A percentile compares a stretch with the other conserved stretches of the same genome.
Evolutionary conservation across 805 yeast species (phyloP).

Genomic region (Wickerhamomyces bovis): DNA sequence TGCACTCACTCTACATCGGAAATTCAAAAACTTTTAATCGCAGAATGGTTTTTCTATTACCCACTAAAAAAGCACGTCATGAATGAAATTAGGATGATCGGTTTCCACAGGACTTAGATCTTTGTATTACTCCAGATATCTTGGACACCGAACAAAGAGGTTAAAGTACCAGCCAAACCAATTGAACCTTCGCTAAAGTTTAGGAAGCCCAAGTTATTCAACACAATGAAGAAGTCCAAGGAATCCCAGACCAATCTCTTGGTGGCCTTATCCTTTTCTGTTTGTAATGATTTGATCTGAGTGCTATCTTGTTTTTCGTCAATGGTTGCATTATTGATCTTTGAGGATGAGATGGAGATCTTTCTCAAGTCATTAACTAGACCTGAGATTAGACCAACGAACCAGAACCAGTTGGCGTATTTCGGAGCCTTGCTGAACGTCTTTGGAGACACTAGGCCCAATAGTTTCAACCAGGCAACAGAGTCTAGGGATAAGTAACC

Average conservation of each 20-base stretch:
- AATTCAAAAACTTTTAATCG: too few species aligned
- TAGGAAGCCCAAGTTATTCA: constrained; percentile 56
- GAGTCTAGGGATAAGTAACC: constrained; percentile 61
- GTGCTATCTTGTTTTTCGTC: constrained; percentile 33
- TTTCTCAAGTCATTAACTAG: constrained; percentile 53
- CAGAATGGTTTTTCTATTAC: too few species aligned
- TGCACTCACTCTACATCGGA: too few species aligned
- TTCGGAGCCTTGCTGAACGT: constrained; percentile 46
- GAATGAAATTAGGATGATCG: neutral
- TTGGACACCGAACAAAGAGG: constrained; percentile 71
- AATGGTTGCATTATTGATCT: constrained; percentile 13
- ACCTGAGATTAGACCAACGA: constrained; percentile 60
- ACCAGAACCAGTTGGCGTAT: constrained; percentile 71
- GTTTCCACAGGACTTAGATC: constrained; percentile 5
- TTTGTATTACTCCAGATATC: constrained; percentile 58
- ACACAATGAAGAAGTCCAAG: constrained; percentile 70
- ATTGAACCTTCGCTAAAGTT: constrained; percentile 70
- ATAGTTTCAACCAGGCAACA: constrained; percentile 47
- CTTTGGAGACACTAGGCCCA: constrained; percentile 47
- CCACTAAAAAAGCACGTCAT: neutral
- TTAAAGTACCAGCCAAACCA: constrained; percentile 79
- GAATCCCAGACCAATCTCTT: constrained; percentile 71
- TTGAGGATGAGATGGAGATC: constrained; percentile 34
- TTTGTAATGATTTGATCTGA: constrained; percentile 32
- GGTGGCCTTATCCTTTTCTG: constrained; percentile 43